Base-by-base conservation (phyloP, 108 stramenopile species). In the Skeletonema tropicum region DNA sequence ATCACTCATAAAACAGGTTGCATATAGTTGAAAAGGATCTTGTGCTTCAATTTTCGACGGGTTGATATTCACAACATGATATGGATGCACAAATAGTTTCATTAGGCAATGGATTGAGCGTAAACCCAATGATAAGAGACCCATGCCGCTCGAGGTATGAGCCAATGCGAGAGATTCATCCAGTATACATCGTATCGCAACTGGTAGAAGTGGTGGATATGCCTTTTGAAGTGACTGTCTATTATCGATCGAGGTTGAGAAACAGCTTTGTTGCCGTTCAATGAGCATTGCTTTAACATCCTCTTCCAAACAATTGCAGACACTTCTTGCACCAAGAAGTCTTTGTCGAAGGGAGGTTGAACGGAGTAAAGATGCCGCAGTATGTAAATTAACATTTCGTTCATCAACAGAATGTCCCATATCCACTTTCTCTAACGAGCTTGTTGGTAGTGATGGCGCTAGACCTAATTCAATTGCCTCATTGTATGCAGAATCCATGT, bases 181-280 rank as follows among this genome's bases (percentile, higher is more conserved):
- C 64, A 96, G 70, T 11, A 96, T 76, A 74, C 92, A 96, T 30
- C 95, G 83, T 46, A 92, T 45, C 15, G 92, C 86, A 32, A 94
- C 92, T 38, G 95, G 90, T 13, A 96, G 79, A 6, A 92, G 63
- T 4, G 68, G 14, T 9, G 92, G 95, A 72, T 82, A 87, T 0
- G 45, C 42, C 5, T 57, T 36, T 68, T 49, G 48, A 39, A 70
- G 39, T 60, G 64, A 14, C 25, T 23, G 60, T 29, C 42, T 71
- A 36, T 79, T 66, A 29, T 77, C 60, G 42, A 72, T 5, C 25
- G 39, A 59, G 10, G 8, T 42, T 30, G 83, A 70, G 42, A 68
- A 66, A 31, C 69, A 61, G 39, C 52, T 39, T 11, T n/a, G 32
- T 12, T 42, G 26, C 60, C 68, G 60, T 10, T 32, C 46, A 14